A percentile compares a stretch with the other conserved stretches of the same genome.
Conservation (phyloP, 176 grass and related monocot species). For the Juncus inflexus region DNA sequence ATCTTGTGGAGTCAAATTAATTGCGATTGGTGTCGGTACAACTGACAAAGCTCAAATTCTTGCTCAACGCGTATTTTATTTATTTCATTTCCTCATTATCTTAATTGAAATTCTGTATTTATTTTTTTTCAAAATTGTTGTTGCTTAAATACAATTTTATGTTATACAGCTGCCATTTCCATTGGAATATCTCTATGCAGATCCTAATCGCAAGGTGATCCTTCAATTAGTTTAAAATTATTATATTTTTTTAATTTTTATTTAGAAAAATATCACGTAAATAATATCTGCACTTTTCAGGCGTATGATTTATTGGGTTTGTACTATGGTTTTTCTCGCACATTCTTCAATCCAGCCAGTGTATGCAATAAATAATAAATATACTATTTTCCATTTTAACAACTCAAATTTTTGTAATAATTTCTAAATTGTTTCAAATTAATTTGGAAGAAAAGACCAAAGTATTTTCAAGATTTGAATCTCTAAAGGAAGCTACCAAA, state of each 20-base stretch:
- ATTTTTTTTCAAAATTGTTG: neutral
- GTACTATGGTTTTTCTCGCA: conserved; percentile 66
- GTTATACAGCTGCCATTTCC: conserved; percentile 69
- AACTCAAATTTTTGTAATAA: neutral
- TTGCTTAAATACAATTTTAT: conserved; percentile 7
- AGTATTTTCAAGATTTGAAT: conserved; percentile 56
- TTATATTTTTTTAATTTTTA: neutral
- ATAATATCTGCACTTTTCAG: conserved; percentile 37
- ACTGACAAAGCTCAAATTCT: conserved; percentile 79
- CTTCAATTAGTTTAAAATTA: conserved; percentile 2
- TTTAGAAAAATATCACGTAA: neutral
- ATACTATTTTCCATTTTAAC: neutral
- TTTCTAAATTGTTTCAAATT: neutral
- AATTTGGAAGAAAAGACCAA: conserved; percentile 35
- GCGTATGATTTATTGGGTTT: conserved; percentile 64
- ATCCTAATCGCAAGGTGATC: conserved; percentile 83
- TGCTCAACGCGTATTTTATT: conserved; percentile 53
- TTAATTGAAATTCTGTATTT: neutral
- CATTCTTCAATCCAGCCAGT: conserved; percentile 62
- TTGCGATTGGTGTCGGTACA: conserved; percentile 74
- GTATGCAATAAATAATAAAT: conserved; percentile 32
- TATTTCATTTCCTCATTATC: neutral
- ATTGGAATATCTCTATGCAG: conserved; percentile 71
- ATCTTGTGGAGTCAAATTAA: conserved; percentile 50
- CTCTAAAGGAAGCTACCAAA: conserved; percentile 45